Evolutionary conservation across 495 filamentous ascomycete genomes (phyloP).

Genomic region (Lasiosphaeria miniovina): DNA sequence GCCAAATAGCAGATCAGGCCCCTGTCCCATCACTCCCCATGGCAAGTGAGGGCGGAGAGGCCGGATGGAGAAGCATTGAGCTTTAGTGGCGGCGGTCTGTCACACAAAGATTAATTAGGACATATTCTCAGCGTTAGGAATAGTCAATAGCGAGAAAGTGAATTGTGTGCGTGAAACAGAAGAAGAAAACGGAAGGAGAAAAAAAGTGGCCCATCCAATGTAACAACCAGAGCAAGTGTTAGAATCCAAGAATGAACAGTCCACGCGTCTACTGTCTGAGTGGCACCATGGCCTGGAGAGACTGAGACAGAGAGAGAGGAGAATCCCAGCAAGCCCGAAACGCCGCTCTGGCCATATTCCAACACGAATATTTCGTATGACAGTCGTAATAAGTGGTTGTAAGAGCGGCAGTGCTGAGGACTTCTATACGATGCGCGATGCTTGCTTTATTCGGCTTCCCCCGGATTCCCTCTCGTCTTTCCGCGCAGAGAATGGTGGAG

Average conservation of each 20-base stretch:
- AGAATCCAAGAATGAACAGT: background rate
- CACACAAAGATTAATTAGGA: conserved; percentile 26
- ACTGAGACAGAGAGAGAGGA: conserved; percentile 2
- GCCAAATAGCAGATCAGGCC: background rate
- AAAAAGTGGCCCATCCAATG: background rate
- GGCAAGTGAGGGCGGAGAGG: background rate
- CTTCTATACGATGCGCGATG: too few relatives aligned
- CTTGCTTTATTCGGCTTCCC: too few relatives aligned
- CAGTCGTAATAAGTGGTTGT: background rate
- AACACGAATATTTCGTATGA: background rate
- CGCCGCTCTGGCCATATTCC: conserved; percentile 1
- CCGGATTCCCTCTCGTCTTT: too few relatives aligned
- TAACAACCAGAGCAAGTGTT: background rate
- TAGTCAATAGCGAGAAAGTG: conserved; percentile 12
- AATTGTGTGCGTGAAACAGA: conserved; percentile 16
- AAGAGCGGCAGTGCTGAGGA: background rate
- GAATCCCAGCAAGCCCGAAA: conserved; percentile 2
- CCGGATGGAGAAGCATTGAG: background rate
- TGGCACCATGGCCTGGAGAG: background rate
- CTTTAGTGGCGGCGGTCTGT: conserved; percentile 33
- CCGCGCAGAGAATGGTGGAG: background rate
- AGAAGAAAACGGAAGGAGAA: background rate
- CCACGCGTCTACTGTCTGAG: background rate
- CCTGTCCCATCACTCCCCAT: background rate
- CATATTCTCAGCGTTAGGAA: conserved; percentile 22